These are phyloP conservation scores for Nematodospora valgi DNA, from an alignment of 805 yeast species.

Conservation along the genomic window DNA sequence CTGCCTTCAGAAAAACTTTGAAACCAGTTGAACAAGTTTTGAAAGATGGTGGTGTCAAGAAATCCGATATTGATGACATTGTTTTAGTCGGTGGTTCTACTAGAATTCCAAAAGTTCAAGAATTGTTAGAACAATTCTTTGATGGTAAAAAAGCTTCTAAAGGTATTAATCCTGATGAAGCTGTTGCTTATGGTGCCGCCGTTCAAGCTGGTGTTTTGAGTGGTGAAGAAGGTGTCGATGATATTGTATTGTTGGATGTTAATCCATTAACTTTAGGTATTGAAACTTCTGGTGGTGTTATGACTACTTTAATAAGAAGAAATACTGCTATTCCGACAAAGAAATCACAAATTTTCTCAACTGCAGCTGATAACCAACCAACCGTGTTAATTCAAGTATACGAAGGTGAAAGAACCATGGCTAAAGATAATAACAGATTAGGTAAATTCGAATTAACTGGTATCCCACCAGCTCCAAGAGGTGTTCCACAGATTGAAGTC, in stretches of 20 bases:
- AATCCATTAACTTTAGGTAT: constrained; percentile 99
- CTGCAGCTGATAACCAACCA: constrained; percentile 98
- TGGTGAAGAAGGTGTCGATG: constrained; percentile 95
- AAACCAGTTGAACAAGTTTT: constrained; percentile 47
- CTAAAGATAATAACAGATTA: constrained; percentile 93
- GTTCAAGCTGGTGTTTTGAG: constrained; percentile 99
- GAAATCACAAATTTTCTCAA: constrained; percentile 98
- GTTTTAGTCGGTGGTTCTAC: constrained; percentile 50
- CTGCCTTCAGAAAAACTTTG: constrained; percentile 43
- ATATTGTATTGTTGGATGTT: constrained; percentile 92
- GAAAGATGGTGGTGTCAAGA: constrained; percentile 44
- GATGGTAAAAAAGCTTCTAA: constrained; percentile 56
- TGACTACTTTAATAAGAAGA: constrained; percentile 98
- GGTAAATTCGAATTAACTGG: constrained; percentile 99
- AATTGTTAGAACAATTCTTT: constrained; percentile 43
- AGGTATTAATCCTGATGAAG: constrained; percentile 50
- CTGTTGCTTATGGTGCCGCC: constrained; percentile 72
- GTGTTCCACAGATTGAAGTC: constrained; percentile 99
- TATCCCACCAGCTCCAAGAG: constrained; percentile 98
- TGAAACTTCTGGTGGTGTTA: constrained; percentile 99
- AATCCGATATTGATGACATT: constrained; percentile 44
- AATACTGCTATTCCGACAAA: constrained; percentile 99
- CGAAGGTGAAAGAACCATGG: constrained; percentile 99
- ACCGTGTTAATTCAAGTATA: constrained; percentile 98
- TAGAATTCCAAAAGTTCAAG: constrained; percentile 49